Evolutionary conservation across 1,284 basidiomycete genomes (phyloP).

Genomic region (Phenoliferia sp.): DNA sequence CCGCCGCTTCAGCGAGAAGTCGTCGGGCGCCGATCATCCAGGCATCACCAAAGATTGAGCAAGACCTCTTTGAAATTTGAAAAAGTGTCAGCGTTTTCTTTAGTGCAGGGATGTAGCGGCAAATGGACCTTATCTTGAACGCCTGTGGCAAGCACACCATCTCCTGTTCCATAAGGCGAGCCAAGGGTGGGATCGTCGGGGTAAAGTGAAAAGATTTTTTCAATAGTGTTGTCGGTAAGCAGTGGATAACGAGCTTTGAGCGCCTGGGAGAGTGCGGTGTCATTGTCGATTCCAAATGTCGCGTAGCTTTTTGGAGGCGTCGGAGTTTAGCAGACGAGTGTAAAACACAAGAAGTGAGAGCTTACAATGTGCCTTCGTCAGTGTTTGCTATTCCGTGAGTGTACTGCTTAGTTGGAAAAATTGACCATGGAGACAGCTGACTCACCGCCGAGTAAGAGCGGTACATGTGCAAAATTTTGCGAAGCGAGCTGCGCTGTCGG

Average conservation of each 20-base stretch:
- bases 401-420: too few relatives aligned
- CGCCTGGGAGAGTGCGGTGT: constrained; percentile 18
- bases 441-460: background rate
- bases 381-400: too few relatives aligned
- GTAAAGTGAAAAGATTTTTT: constrained; percentile 34
- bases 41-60: background rate
- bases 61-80: background rate
- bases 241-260: constrained; percentile 36
- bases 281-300: background rate
- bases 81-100: background rate
- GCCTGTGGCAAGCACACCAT: constrained; percentile 16
- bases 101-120: too few relatives aligned
- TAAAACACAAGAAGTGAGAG: too few relatives aligned
- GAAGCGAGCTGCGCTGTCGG: constrained; percentile 7
- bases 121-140: constrained; percentile 16
- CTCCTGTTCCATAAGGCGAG: constrained; percentile 53
- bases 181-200: constrained; percentile 40
- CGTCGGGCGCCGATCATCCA: background rate
- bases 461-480: background rate
- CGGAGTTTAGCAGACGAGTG: too few relatives aligned
- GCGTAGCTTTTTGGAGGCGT: background rate
- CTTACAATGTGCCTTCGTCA: background rate
- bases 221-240: background rate
- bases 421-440: too few relatives aligned
- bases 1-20: background rate